phyloP scores from a whole-genome alignment of 495 filamentous ascomycete genomes.

The Penicillium longicatenatum region DNA sequence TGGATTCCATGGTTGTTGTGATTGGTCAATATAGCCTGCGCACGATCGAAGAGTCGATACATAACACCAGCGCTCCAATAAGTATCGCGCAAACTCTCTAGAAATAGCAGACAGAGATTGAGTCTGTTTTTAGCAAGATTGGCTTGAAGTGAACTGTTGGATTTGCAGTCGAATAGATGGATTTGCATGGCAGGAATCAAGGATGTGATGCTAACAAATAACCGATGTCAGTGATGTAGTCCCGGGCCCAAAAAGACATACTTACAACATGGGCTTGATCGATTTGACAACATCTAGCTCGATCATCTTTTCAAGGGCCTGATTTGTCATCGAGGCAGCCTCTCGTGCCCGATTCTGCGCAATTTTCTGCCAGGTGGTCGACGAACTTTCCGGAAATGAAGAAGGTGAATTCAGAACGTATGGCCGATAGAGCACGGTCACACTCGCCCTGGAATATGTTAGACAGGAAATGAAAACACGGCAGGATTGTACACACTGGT shows the following conservation, averaged over 20 bases:
- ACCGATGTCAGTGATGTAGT: background rate
- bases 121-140: slow-evolving; percentile 4
- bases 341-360: slow-evolving; percentile 4
- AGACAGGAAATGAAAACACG: background rate
- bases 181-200: slow-evolving; percentile 10
- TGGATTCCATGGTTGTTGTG: background rate
- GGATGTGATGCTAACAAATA: slow-evolving; percentile 2
- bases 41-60: slow-evolving; percentile 6
- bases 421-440: slow-evolving; percentile 3
- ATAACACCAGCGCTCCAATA: slow-evolving; percentile 10
- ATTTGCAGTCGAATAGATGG: slow-evolving; percentile 11
- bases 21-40: background rate
- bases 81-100: slow-evolving; percentile 6
- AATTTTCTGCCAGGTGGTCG: slow-evolving; percentile 1
- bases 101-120: slow-evolving; percentile 4
- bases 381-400: slow-evolving; percentile 4
- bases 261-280: slow-evolving; percentile 10
- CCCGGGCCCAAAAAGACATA: background rate
- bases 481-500: slow-evolving; percentile 1
- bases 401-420: slow-evolving; percentile 4
- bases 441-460: background rate
- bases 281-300: slow-evolving; percentile 6
- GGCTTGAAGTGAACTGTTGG: background rate
- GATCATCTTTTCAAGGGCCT: slow-evolving; percentile 3
- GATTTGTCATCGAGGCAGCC: slow-evolving; percentile 1